Percentiles rank a stretch among this genome's conserved stretches.
Conservation (phyloP, 768 basidiomycete genomes). For the Rhodotorula sphaerocarpa region DNA sequence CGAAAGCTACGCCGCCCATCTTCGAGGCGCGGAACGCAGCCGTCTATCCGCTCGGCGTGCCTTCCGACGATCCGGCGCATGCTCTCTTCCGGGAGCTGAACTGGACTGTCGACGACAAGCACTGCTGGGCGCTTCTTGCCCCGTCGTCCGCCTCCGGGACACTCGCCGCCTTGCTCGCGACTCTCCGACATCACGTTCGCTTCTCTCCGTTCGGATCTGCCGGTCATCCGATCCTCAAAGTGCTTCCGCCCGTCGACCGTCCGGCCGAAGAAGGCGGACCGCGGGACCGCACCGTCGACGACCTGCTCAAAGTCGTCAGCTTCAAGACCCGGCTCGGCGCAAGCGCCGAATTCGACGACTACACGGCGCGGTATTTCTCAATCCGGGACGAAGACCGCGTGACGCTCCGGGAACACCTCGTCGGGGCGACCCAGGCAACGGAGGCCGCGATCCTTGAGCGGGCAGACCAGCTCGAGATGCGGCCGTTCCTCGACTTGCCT, state of each 20-base stretch:
- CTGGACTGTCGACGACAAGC: conserved; percentile 12
- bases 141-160: conserved; percentile 13
- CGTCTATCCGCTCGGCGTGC: conserved; percentile 26
- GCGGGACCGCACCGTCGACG: conserved; percentile 17
- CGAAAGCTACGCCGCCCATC: conserved; percentile 8
- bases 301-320: conserved; percentile 32
- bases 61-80: conserved; percentile 7
- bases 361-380: conserved; percentile 78
- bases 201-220: conserved; percentile 34
- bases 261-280: conserved; percentile 14
- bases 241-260: conserved; percentile 1
- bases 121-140: conserved; percentile 29
- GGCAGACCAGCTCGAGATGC: conserved; percentile 55
- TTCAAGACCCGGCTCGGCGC: conserved; percentile 35
- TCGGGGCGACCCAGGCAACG: conserved; percentile 43
- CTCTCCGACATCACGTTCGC: conserved; percentile 18
- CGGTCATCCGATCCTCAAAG: conserved; percentile 26
- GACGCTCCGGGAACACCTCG: conserved; percentile 66
- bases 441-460: conserved; percentile 50
- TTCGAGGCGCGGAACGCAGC: conserved; percentile 9
- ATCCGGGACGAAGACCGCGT: conserved; percentile 72
- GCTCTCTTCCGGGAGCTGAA: conserved; percentile 10
- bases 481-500: conserved; percentile 66
- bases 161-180: conserved; percentile 7
- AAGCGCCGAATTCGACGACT: conserved; percentile 74